Base-by-base conservation (phyloP, 192 early-diverging fungal species). In the Physocladia obscura region DNA sequence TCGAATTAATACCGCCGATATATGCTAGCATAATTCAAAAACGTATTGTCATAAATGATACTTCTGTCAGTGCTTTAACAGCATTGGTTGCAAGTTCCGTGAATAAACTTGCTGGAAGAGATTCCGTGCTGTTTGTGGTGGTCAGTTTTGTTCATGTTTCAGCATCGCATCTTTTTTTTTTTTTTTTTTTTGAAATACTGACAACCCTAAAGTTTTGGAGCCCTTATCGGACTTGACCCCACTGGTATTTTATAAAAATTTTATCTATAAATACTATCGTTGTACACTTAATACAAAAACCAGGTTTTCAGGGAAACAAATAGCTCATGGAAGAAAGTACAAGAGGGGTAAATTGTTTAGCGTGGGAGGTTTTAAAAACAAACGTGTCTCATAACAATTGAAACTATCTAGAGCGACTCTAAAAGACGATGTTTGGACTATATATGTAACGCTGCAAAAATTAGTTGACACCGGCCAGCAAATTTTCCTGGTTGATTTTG, bases 401-500 rank as follows among this genome's bases (percentile, higher is more conserved):
- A n/a, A 54, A 11, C 27, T 1, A 26, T 62, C 37, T 44, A 44
- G n/a, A 39, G 8, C 36, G 17, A 55, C 61, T 32, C 36, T 74
- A 34, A 44, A 54, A 8, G 65, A 52, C 17, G 52, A 68, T 2
- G 54, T 68, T 15, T 55, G 4, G 15, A 31, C 15, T 8, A 40
- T 49, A 22, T 4, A 34, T 13, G 13, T 36, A 37, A 26, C 15
- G 32, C 38, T 68, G 17, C 24, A 37, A 8, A 40, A 54, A 29
- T 37, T 15, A 8, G 8, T 68, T 36, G 52, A 54, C 29, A 21
- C n/a, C 8, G 32, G 51, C 32, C 0, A 4, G 44, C 58, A 70
- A 58, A 61, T 24, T 5, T 3, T 31, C 5, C 19, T 91, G 27
- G 73, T 78, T 34, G 90, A 91, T 65, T 88, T 91, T 64, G 88